Evolutionary conservation across 345 rosid species (phyloP), one percentile per base, ranked within the genome.

Genomic region (Eucalyptus regnans): DNA sequence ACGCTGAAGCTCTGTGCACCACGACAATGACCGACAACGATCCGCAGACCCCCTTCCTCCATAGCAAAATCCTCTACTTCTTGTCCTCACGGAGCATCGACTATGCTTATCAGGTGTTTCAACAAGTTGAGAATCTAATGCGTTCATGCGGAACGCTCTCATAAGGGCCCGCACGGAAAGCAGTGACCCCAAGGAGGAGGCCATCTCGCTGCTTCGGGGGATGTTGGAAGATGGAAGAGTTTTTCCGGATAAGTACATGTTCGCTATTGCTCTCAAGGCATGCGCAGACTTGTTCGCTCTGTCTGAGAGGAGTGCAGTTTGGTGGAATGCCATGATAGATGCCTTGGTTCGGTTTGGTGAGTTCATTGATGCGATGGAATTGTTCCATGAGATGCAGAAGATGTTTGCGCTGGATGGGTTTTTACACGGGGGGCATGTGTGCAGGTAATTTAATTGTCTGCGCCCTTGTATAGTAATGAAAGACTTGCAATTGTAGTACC

Each of bases 61-160:
- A 93, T 88, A 93, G 98, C 46, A 93, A 90, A 88, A 93, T 97
- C 89, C 96, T 96, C 89, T 93, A 92, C 79, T 93, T 51, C 20
- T 51, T 20, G 54, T 51, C 95, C 48, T 88, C 87, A 89, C 87
- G 89, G 64, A 92, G 95, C 56, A 89, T 16, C 54, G 54, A 51
- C 54, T 51, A 51, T 51, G 54, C 54, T 16, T 51, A 66, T 89
- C 90, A 91, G 9, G 84, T 95, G 85, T 97, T 97, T 89, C 18
- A 90, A 56, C 94, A 92, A 17, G 89, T 94, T 52, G 87, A 89
- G 13, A 89, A 51, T 37, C 97, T 91, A 96, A 92, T 87, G 92
- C 98, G 2, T 97, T 96, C 92, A 93, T 93, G 96, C 96, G 98
- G 99, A 97, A 97, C 93, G 94, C 96, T 44, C 97, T 96, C 81